Evolutionary conservation across 2,329 filamentous ascomycete species (phyloP), one percentile per base, ranked within the genome.

Genomic region (Talaromyces sp.): DNA sequence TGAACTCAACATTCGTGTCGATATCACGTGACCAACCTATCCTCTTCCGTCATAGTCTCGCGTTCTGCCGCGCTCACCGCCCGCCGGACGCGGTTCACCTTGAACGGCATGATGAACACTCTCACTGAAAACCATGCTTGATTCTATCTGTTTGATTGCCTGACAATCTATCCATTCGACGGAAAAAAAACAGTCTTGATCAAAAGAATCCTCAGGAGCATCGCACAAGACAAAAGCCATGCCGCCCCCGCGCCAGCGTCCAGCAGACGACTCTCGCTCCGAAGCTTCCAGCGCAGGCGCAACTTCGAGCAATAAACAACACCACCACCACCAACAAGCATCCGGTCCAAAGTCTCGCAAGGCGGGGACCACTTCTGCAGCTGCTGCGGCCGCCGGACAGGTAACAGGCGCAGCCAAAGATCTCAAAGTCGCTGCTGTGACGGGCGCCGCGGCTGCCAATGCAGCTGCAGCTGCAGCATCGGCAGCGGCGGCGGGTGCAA

Each of bases 191-290:
- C 26, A 27, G 26, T 27, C 26, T 27, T 35, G 32, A 31, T 14
- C 32, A 35, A n/a, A n/a, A n/a, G n/a, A n/a, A n/a, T n/a, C n/a
- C n/a, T n/a, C n/a, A n/a, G n/a, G n/a, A n/a, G n/a, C n/a, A n/a
- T n/a, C n/a, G n/a, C n/a, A n/a, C n/a, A 2, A 38, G 10, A 31
- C 1, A 11, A 10, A 31, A 64, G 59, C 63, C 63, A 80, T 80
- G 78, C 73, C 78, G 62, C 78, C 79, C 65, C 75, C 78, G 66
- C 77, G 78, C 62, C 75, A 77, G 66, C 77, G 78, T 21, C 70
- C 72, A 54, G 64, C 72, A 29, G 79, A 81, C 60, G 79, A 81
- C 66, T 78, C 77, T 27, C 71, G 78, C 62, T 80, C 78, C 19
- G 78, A 81, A 70, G 74, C 76, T n/a, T 79, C 78, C 38, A 80